Base-by-base conservation (phyloP, 2,329 filamentous ascomycete species). In the Ascochyta koolunga region DNA sequence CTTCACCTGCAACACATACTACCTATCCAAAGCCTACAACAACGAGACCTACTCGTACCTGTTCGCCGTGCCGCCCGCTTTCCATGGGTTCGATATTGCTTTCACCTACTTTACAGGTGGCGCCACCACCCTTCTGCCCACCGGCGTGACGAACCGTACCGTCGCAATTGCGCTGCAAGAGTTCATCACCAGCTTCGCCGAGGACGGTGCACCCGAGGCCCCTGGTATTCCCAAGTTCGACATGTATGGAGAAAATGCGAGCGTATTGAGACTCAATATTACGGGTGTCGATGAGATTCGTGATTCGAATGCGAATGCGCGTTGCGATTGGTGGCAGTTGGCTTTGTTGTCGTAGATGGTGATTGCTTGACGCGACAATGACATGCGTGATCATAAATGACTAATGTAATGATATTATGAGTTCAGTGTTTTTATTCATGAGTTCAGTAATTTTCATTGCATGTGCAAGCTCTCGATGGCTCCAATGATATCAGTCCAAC, bases 291-390 rank as follows among this genome's bases (percentile, higher is more conserved):
- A 65, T 22, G 67, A 76, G 52, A 66, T 72, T 32, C 71, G 57
- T 54, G 82, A 85, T 68, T 71, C 72, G 10, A 77, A 78, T 50
- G 76, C 76, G 9, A 82, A 80, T 60, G 62, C 63, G 36, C 73
- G 82, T 59, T 85, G 83, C 67, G 68, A 71, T 48, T 84, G 76
- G 74, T 85, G 82, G 82, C 80, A 84, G 71, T 77, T 79, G 65
- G 78, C 70, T 25, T 59, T 80, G 46, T 19, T 50, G 1, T 54
- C 51, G 40, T 67, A 65, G 45, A 45, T 36, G 11, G 35, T 5
- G 8, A 15, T 29, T 29, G 5, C 27, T 29, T 11, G 27, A 29
- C 27, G 27, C 27, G 5, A 29, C 11, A 29, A 29, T 29, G 9
- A 29, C 22, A 13, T 21, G 21, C 24, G 15, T 11, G 21, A 43